Percentiles rank a stretch among this genome's conserved stretches.
These are phyloP conservation scores for Lippia alba DNA, from an alignment of 305 asterid species.

Conservation along the genomic window DNA sequence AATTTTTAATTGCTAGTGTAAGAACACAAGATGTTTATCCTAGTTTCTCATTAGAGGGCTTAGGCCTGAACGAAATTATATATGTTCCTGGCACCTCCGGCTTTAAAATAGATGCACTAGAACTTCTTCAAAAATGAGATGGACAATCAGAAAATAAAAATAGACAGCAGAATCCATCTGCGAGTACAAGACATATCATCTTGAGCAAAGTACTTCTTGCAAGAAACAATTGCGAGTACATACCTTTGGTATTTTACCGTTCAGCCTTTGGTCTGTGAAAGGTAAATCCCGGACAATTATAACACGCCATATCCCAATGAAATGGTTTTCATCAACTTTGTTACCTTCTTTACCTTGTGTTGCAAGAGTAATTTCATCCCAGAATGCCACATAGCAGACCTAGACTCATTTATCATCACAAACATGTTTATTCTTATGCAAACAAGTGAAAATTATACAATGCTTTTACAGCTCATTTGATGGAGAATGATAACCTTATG, in stretches of 20 bases:
- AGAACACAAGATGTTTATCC: background rate
- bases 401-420: slow-evolving; percentile 39
- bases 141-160: background rate
- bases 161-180: slow-evolving; percentile 4
- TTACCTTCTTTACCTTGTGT: slow-evolving; percentile 80
- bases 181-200: background rate
- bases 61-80: background rate
- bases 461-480: slow-evolving; percentile 19
- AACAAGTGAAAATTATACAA: slow-evolving; percentile 22
- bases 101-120: background rate
- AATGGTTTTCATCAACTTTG: slow-evolving; percentile 63
- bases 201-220: slow-evolving; percentile 4
- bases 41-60: background rate
- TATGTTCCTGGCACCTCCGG: background rate
- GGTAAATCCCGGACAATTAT: slow-evolving; percentile 78
- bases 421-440: background rate
- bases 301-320: slow-evolving; percentile 88
- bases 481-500: slow-evolving; percentile 62
- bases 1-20: slow-evolving; percentile 27
- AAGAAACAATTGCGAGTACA: slow-evolving; percentile 25
- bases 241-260: slow-evolving; percentile 99
- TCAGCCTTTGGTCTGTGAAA: slow-evolving; percentile 89
- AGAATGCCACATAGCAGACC: slow-evolving; percentile 97
- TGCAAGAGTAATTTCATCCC: slow-evolving; percentile 91
- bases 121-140: slow-evolving; percentile 3